Evolutionary conservation across 768 basidiomycete genomes (phyloP).

Genomic region (Stropharia rugosoannulata): DNA sequence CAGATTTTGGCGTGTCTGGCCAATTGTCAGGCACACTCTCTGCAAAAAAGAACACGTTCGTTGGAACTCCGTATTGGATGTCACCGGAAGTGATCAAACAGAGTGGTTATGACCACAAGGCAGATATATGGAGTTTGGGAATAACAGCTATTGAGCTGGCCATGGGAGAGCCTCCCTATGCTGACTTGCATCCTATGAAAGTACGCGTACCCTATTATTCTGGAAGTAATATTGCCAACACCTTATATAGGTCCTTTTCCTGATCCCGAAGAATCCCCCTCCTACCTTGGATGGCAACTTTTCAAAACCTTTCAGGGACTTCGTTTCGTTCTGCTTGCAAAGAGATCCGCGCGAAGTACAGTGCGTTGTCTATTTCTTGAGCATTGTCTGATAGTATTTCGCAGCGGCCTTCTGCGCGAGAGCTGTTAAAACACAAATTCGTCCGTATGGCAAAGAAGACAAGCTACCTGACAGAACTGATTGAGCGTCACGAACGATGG

Average conservation of each 20-base stretch:
- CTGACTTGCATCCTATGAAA: slow-evolving; percentile 99
- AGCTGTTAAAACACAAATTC: slow-evolving; percentile 95
- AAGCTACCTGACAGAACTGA: slow-evolving; percentile 90
- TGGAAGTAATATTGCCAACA: background rate
- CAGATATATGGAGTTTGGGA: slow-evolving; percentile 98
- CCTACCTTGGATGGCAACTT: slow-evolving; percentile 89
- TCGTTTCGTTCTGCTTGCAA: slow-evolving; percentile 90
- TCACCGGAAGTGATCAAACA: slow-evolving; percentile 99
- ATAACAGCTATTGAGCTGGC: slow-evolving; percentile 98
- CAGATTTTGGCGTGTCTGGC: slow-evolving; percentile 98
- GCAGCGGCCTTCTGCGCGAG: slow-evolving; percentile 92
- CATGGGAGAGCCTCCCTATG: slow-evolving; percentile 97
- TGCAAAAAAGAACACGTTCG: slow-evolving; percentile 97
- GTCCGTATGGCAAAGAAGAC: slow-evolving; percentile 94
- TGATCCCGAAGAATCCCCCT: slow-evolving; percentile 97
- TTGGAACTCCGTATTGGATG: slow-evolving; percentile 99
- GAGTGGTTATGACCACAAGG: slow-evolving; percentile 98
- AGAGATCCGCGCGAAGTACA: slow-evolving; percentile 90
- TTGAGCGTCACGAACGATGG: slow-evolving; percentile 94
- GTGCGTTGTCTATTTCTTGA: slow-evolving; percentile 10
- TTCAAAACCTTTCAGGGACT: slow-evolving; percentile 91
- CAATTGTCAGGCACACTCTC: slow-evolving; percentile 92
- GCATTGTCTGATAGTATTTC: background rate
- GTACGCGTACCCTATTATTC: slow-evolving; percentile 38
- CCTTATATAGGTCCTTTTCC: slow-evolving; percentile 79